Base-by-base conservation (phyloP, 495 filamentous ascomycete genomes). In the Corynascus novoguineensis region DNA sequence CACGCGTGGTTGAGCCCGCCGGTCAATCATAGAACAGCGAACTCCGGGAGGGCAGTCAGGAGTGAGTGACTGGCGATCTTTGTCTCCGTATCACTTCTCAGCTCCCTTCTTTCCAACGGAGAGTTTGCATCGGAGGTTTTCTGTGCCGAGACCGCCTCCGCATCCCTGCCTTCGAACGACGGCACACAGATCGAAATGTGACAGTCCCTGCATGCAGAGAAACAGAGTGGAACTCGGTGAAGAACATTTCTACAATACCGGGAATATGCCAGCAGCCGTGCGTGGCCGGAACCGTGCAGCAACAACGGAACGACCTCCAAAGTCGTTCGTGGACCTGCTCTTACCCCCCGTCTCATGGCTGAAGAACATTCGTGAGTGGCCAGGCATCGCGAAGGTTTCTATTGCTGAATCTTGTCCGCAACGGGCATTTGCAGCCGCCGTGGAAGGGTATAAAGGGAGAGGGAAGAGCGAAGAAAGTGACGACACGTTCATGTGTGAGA, bases 141-240 rank as follows among this genome's bases (percentile, higher is more conserved):
- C n/a, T n/a, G n/a, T 44, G n/a, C 50, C 38, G 38, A 54, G 38
- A 42, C 27, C 51, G n/a, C 51, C 19, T 44, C n/a, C n/a, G n/a
- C n/a, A 28, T 45, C 51, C 51, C 28, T 54, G 40, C 11, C 29
- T 17, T 25, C n/a, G 38, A 34, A 22, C 17, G 38, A 22, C 40
- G 38, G 24, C 5, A n/a, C 40, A 54, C 51, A 15, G 45, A 54
- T 45, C 51, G 51, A 25, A n/a, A 45, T 25, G 51, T 34, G 25
- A 34, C 35, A 6, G 15, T 42, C 35, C 50, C 9, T 31, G 15
- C 25, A 50, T n/a, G 27, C 31, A 31, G 17, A 17, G 21, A 41
- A 17, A 17, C 15, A 7, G 17, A 8, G 14, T 15, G n/a, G 37
- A 1, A 8, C n/a, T 4, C 7, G 15, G 9, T 15, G 10, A 5